A percentile compares a stretch with the other conserved stretches of the same genome.
phyloP scores from a whole-genome alignment of 768 basidiomycete species.

The Lactarius sanguifluus region DNA sequence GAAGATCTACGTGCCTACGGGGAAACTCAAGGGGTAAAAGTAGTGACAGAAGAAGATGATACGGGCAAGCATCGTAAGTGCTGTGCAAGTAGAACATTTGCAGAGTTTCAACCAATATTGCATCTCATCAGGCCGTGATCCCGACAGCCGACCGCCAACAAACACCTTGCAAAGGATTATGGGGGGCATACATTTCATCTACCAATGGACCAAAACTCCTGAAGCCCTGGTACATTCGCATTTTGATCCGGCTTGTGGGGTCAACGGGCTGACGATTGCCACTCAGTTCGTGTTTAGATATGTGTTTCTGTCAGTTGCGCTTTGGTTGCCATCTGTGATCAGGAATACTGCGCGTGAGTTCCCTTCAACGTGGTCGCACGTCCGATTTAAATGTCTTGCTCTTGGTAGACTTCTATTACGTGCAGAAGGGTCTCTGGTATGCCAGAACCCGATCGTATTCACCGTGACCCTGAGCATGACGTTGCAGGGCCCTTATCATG shows the following conservation, averaged over 20 bases:
- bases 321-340: slow-evolving; percentile 53
- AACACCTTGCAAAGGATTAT: slow-evolving; percentile 45
- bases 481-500: slow-evolving; percentile 54
- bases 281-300: slow-evolving; percentile 53
- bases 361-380: background rate
- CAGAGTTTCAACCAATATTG: slow-evolving; percentile 9
- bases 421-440: slow-evolving; percentile 48
- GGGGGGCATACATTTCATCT: slow-evolving; percentile 37
- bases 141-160: slow-evolving; percentile 49
- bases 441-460: slow-evolving; percentile 2
- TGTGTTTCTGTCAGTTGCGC: slow-evolving; percentile 45
- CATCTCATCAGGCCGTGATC: slow-evolving; percentile 39
- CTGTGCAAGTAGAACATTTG: background rate
- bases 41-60: slow-evolving; percentile 31
- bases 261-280: background rate
- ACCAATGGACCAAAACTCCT: slow-evolving; percentile 44
- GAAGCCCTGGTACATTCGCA: slow-evolving; percentile 40
- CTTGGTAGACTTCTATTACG: slow-evolving; percentile 43
- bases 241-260: background rate
- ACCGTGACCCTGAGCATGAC: background rate
- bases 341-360: slow-evolving; percentile 43
- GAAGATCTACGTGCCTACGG: slow-evolving; percentile 34
- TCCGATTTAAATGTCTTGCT: slow-evolving; percentile 12
- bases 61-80: slow-evolving; percentile 28
- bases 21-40: slow-evolving; percentile 34